phyloP scores from a whole-genome alignment of 2,329 filamentous ascomycete species.

The Clarireedia monteithiana region DNA sequence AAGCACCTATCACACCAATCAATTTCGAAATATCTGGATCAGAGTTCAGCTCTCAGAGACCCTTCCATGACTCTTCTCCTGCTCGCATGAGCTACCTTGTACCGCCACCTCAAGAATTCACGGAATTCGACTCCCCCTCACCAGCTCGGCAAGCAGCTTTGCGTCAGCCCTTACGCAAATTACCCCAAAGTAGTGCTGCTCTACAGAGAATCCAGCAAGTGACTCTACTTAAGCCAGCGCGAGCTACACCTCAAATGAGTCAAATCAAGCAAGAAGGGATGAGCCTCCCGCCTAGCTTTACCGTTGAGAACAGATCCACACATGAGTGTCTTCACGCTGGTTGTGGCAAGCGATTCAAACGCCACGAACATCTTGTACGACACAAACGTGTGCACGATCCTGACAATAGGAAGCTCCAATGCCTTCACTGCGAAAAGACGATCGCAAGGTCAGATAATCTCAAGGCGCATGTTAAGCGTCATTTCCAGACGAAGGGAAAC shows the following conservation, averaged over 20 bases:
- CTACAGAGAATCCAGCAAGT: conserved; percentile 11
- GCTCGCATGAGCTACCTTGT: background rate
- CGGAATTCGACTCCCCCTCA: conserved; percentile 1
- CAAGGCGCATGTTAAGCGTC: conserved; percentile 17
- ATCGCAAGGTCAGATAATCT: conserved; percentile 24
- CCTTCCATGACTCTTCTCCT: background rate
- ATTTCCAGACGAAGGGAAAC: conserved; percentile 9
- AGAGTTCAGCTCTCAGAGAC: background rate
- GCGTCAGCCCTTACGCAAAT: conserved; percentile 3
- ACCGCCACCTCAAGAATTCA: background rate
- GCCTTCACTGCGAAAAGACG: conserved; percentile 16
- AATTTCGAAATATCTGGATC: conserved; percentile 5
- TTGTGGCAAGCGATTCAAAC: conserved; percentile 38
- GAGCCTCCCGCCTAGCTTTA: conserved; percentile 2
- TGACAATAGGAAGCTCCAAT: conserved; percentile 7
- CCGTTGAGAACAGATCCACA: conserved; percentile 30
- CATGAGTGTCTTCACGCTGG: conserved; percentile 35
- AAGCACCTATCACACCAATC: conserved; percentile 6
- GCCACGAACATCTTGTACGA: conserved; percentile 41
- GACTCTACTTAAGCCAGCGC: background rate
- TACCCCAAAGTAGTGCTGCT: conserved; percentile 2
- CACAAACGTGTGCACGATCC: conserved; percentile 37
- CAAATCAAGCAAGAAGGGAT: background rate
- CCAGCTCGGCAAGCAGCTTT: conserved; percentile 4
- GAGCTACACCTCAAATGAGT: background rate